Evolutionary conservation across 2,329 filamentous ascomycete genomes (phyloP).

Genomic region (Pseudogymnoascus sp.): DNA sequence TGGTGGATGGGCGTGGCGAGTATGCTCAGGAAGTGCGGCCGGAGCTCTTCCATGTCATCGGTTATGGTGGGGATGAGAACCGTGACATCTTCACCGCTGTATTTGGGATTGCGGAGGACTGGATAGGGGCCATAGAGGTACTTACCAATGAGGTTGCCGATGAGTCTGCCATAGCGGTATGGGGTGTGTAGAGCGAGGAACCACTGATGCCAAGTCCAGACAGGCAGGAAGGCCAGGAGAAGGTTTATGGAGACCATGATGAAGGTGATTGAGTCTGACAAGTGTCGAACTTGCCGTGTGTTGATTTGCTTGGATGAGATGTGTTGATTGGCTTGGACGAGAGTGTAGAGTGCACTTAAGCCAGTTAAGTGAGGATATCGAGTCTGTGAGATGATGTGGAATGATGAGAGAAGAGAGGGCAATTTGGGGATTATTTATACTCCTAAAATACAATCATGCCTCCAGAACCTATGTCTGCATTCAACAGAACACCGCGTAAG

Average conservation of each 20-base stretch:
- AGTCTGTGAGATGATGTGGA: background rate
- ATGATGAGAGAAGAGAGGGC: background rate
- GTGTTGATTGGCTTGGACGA: background rate
- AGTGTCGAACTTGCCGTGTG: background rate
- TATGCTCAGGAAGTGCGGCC: constrained; percentile 72
- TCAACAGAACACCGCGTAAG: background rate
- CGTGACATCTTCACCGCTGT: constrained; percentile 73
- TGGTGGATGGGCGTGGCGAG: constrained; percentile 62
- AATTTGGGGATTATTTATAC: background rate
- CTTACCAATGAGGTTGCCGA: constrained; percentile 79
- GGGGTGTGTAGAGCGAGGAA: constrained; percentile 45
- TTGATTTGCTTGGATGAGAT: background rate
- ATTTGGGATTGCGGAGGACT: constrained; percentile 68
- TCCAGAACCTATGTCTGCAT: background rate
- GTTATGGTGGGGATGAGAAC: constrained; percentile 92
- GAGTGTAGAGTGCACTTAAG: background rate
- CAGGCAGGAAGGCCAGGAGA: background rate
- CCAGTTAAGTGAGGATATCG: background rate
- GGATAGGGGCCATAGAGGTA: constrained; percentile 82
- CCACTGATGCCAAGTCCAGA: background rate
- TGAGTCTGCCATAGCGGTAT: constrained; percentile 78
- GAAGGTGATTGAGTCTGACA: background rate
- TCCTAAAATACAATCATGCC: background rate
- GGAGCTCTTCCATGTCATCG: constrained; percentile 75
- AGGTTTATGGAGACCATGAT: background rate